Evolutionary conservation across 1,139 yeast genomes (phyloP).

Genomic region (Saccharomyces hybrid): DNA sequence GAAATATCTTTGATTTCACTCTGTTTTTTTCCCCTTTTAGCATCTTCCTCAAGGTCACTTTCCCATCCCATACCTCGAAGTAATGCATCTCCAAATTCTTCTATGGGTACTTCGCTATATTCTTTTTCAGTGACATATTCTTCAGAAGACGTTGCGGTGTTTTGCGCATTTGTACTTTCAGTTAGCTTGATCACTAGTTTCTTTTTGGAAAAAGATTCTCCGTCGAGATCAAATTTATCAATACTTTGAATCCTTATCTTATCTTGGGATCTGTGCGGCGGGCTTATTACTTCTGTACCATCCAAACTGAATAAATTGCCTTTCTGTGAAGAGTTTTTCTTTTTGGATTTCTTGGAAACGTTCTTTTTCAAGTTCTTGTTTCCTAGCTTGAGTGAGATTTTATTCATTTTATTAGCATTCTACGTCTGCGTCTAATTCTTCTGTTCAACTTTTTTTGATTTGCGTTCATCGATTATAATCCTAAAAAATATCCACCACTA

Average conservation of each 20-base stretch:
- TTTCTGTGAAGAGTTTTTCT: not conserved
- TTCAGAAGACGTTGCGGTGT: not conserved
- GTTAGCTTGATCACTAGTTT: not conserved
- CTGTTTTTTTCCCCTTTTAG: slow-evolving; percentile 9
- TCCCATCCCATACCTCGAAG: slow-evolving; percentile 63
- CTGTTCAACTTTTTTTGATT: not conserved
- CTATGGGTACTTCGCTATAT: slow-evolving; percentile 67
- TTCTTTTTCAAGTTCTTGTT: not conserved
- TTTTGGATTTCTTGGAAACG: not conserved
- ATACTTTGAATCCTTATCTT: not conserved
- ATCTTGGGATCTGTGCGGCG: not conserved
- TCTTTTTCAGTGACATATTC: slow-evolving; percentile 35
- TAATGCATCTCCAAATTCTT: slow-evolving; percentile 78
- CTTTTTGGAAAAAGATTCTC: not conserved
- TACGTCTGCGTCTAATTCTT: not conserved
- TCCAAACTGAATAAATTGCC: not conserved
- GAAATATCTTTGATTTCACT: not conserved
- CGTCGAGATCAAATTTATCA: not conserved
- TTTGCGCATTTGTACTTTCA: not conserved
- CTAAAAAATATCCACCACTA: not conserved
- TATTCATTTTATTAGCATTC: not conserved
- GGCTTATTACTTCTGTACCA: not conserved
- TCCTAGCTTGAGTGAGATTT: not conserved
- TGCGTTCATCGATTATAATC: not conserved
- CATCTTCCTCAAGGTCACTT: slow-evolving; percentile 23